Base-by-base conservation (phyloP, 148 eudicot species). In the Cornus florida region DNA sequence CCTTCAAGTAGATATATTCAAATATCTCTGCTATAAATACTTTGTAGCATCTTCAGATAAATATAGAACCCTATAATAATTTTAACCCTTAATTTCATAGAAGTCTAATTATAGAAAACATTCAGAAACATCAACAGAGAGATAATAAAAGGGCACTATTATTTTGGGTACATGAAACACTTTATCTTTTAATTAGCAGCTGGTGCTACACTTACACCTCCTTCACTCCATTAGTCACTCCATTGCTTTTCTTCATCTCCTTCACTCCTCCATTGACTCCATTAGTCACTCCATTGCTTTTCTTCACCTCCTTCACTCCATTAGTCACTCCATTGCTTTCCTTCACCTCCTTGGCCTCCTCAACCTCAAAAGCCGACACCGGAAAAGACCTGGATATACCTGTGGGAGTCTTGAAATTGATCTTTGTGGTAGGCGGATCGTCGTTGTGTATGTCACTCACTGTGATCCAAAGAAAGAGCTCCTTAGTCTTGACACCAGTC, bases 401-500 rank as follows among this genome's bases (percentile, higher is more conserved):
- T 0, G 89, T 59, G 0, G 87, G 66, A 23, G 86, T 85, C 86
- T 83, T 80, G 78, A 92, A 92, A 31, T 77, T 69, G 35, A 92
- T 86, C 77, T 86, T 88, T 0, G 85, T 82, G 12, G 87, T 85
- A 9, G 89, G 80, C 1, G 83, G 84, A 14, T 70, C 67, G 2
- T 87, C 84, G 3, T 86, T 76, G 7, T 74, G 82, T 32, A 91
- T 90, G 43, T 93, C 92, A 16, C 73, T 68, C 10, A 90, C 69
- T 1, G 84, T 86, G 46, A 93, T 64, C 97, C 97, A 93, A 4
- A 93, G 1, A 57, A 93, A 0, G 41, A 93, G 82, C 84, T 93
- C 93, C 88, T 83, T 93, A 6, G 89, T 84, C 88, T 93, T 91
- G 7, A 93, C 92, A 1, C 95, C 97, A 19, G 89, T 89, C 0